Evolutionary conservation across 1,284 basidiomycete genomes (phyloP).

Genomic region (Trametes sp.): DNA sequence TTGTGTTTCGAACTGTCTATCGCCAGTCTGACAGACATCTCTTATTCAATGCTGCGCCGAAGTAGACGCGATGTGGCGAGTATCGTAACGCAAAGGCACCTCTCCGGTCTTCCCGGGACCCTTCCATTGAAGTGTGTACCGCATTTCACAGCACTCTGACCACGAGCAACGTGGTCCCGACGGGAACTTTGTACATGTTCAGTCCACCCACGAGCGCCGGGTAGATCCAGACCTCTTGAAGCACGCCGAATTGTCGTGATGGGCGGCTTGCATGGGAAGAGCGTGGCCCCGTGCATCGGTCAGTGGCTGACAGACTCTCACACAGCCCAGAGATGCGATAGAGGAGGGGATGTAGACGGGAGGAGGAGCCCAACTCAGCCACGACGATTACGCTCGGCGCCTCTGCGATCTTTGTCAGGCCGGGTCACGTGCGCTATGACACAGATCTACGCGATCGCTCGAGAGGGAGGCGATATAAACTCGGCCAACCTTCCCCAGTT

Average conservation of each 20-base stretch:
- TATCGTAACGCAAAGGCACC: no score
- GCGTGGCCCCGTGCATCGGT: neutral
- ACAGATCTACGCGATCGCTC: slow-evolving; percentile 25
- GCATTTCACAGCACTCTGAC: neutral
- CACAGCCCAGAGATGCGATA: neutral
- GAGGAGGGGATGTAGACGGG: neutral
- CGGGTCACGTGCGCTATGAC: slow-evolving; percentile 24
- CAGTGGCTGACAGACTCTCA: neutral
- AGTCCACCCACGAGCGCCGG: neutral
- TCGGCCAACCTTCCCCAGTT: slow-evolving; percentile 3
- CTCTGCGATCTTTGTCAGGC: slow-evolving; percentile 22
- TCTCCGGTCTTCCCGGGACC: no score
- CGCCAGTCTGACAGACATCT: no score
- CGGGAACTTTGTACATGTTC: no score
- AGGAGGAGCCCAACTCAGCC: slow-evolving; percentile 2
- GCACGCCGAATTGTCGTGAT: neutral
- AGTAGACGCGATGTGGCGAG: no score
- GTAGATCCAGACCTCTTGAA: neutral
- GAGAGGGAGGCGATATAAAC: slow-evolving; percentile 23
- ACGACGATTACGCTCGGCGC: slow-evolving; percentile 23
- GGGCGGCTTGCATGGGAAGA: neutral
- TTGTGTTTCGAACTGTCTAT: no score
- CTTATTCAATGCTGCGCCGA: no score
- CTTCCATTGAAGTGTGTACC: neutral
- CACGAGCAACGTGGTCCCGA: neutral